Percentiles rank a stretch among this genome's conserved stretches.
Conservation (phyloP, 208 protist species). For the Acanthamoeba lenticulata region DNA sequence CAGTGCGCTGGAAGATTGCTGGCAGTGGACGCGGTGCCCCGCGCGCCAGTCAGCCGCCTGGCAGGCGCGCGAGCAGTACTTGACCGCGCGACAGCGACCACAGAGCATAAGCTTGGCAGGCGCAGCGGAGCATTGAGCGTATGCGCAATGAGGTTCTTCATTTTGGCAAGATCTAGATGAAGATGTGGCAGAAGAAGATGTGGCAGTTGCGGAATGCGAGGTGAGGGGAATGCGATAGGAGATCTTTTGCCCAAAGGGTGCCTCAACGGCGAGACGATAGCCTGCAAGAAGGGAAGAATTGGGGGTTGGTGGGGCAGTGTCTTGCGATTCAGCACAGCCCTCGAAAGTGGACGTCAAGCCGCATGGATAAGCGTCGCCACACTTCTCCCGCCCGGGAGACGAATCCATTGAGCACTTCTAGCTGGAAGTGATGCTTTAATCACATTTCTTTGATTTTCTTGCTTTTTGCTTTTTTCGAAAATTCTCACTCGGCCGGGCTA, state of each 20-base stretch:
- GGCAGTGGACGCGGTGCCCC: background rate
- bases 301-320: no score
- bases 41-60: background rate
- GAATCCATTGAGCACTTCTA: no score
- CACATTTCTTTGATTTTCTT: no score
- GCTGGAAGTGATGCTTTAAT: no score
- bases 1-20: background rate
- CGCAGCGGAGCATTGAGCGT: background rate
- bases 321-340: no score
- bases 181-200: background rate
- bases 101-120: background rate
- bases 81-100: background rate
- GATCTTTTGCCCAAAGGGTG: background rate
- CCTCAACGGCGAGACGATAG: background rate
- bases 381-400: no score
- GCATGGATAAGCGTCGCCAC: no score
- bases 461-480: no score
- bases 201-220: background rate
- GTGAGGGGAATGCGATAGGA: background rate
- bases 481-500: no score
- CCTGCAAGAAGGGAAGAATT: background rate
- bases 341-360: no score
- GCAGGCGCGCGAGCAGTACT: constrained; percentile 7
- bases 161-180: background rate
- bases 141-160: background rate